phyloP scores from a whole-genome alignment of 2,329 filamentous ascomycete genomes.

The Calonectria montana region DNA sequence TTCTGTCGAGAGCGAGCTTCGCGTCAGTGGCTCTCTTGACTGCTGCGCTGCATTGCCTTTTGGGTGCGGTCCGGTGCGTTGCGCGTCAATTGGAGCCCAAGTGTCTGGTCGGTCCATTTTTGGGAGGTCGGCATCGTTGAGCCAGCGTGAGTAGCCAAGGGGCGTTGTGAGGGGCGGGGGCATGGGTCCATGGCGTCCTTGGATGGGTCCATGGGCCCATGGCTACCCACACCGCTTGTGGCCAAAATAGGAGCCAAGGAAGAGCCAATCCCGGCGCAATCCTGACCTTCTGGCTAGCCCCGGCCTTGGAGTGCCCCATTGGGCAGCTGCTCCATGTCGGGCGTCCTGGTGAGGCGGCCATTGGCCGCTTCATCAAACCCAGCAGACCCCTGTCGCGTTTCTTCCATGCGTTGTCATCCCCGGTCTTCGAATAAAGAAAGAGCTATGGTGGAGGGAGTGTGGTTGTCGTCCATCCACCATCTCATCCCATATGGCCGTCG shows the following conservation, averaged over 20 bases:
- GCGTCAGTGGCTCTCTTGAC: conserved; percentile 18
- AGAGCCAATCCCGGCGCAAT: conserved; percentile 51
- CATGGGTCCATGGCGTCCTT: conserved; percentile 15
- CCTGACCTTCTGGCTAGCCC: conserved; percentile 58
- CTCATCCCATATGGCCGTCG: background rate
- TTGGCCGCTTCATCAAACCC: conserved; percentile 66
- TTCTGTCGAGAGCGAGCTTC: conserved; percentile 12
- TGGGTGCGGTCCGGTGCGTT: conserved; percentile 31
- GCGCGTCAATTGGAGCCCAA: conserved; percentile 40
- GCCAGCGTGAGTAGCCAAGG: conserved; percentile 21
- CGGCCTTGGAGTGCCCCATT: conserved; percentile 61
- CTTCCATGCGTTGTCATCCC: conserved; percentile 61
- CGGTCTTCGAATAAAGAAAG: conserved; percentile 17
- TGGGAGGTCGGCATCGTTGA: conserved; percentile 32
- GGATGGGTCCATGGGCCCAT: conserved; percentile 33
- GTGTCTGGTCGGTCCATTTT: conserved; percentile 37
- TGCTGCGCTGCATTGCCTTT: conserved; percentile 11
- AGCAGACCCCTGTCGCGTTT: conserved; percentile 61
- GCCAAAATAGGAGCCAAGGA: conserved; percentile 45
- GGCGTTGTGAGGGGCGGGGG: conserved; percentile 14
- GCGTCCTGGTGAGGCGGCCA: conserved; percentile 52
- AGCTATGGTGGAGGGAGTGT: background rate
- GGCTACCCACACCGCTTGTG: conserved; percentile 48
- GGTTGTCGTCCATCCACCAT: conserved; percentile 4
- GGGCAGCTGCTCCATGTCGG: conserved; percentile 59